Base-by-base conservation (phyloP, 2,329 filamentous ascomycete genomes). In the Phialemonium atrogriseum region DNA sequence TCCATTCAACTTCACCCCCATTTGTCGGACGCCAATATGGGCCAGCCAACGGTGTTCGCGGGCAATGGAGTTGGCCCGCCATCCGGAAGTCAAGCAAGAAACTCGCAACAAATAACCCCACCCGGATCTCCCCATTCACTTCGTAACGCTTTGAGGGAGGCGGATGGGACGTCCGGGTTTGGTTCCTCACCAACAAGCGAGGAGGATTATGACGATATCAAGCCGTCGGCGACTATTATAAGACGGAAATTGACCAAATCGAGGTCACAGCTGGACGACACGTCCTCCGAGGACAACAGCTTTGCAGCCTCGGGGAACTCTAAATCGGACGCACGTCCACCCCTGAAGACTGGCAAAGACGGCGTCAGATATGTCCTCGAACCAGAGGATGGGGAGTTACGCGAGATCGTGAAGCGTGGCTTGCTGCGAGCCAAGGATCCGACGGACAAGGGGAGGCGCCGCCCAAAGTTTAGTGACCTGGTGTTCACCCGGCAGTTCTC, bases 401-500 rank as follows among this genome's bases (percentile, higher is more conserved):
- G 57, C 10, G 60, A 66, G 32, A 52, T 56, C 27, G 33, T 58
- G 25, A 46, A 46, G 24, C 43, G 43, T 24, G 50, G 53, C 9
- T 36, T 57, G 16, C 45, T 53, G 37, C 48, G 46, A 34, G 55
- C 42, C 33, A 39, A 45, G 27, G 14, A 32, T 14, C 32, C 47
- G 35, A 43, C 48, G 35, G 42, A 38, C 16, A 39, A 27, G 21
- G 42, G 42, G 26, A 42, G 31, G 27, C 36, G 43, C 11, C 44
- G 44, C n/a, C 49, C 47, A 17, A 55, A 54, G 39, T 63, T 68
- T 41, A 49, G 57, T 32, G 60, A 81, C 45, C 58, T 84, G 26
- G 71, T 84, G 31, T 88, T 87, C 49, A 85, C 80, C 0, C 66
- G 73, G 15, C 77, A 80, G 38, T 83, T 85, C 46, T 83, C 80